Percentiles rank a stretch among this genome's conserved stretches.
phyloP scores from a whole-genome alignment of 176 grass and related monocot species.

The Avena sativa region DNA sequence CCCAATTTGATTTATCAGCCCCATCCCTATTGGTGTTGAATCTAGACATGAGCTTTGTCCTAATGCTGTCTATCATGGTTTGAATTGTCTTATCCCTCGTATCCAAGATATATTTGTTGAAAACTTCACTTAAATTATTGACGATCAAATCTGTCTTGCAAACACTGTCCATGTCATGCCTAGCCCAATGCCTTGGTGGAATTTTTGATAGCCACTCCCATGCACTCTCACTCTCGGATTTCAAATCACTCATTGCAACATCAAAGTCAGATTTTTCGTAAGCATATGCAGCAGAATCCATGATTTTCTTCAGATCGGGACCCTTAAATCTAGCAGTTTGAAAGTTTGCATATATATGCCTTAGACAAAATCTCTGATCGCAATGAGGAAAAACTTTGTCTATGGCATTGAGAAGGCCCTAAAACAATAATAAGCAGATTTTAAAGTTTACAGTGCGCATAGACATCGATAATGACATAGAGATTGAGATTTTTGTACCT shows the following conservation, averaged over 20 bases:
- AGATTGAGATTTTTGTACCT: background rate
- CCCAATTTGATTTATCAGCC: background rate
- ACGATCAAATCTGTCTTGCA: background rate
- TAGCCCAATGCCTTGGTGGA: background rate
- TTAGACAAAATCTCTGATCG: background rate
- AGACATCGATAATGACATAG: background rate
- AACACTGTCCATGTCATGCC: background rate
- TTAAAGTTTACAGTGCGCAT: background rate
- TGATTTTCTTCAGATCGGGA: background rate
- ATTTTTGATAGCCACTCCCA: background rate
- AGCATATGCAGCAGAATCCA: background rate
- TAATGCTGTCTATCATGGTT: background rate
- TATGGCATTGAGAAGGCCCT: background rate
- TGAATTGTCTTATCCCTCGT: background rate
- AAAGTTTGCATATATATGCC: background rate
- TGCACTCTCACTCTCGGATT: background rate
- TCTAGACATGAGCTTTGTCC: background rate
- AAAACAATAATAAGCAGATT: background rate
- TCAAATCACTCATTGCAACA: background rate
- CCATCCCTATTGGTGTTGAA: background rate
- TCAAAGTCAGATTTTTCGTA: background rate
- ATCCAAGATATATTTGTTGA: conserved; percentile 20
- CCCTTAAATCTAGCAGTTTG: background rate
- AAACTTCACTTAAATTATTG: conserved; percentile 21
- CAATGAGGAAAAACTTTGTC: background rate